Evolutionary conservation across 352 stramenopile species (phyloP).

Genomic region (Globisporangium apiculatum): DNA sequence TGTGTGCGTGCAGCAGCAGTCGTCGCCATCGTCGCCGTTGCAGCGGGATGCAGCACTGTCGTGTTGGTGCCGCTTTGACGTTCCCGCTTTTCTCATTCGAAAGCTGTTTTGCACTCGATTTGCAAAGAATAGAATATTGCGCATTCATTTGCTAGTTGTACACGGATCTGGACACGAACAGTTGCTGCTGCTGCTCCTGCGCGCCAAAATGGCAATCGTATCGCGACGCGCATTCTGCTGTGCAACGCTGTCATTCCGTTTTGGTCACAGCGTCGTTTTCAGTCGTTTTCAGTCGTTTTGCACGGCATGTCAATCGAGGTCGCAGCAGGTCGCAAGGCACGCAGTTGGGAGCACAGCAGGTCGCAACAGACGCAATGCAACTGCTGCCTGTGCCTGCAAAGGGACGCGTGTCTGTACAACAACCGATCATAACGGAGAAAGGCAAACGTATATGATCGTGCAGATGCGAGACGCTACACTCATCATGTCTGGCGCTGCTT

Average conservation of each 20-base stretch:
- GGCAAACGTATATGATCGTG: too few relatives aligned
- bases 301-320: too few relatives aligned
- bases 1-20: neutral
- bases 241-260: neutral
- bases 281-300: too few relatives aligned
- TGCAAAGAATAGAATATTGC: neutral
- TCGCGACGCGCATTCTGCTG: neutral
- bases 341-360: too few relatives aligned
- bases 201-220: neutral
- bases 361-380: too few relatives aligned
- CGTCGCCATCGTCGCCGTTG: neutral
- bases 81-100: conserved; percentile 1
- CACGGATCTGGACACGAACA: neutral
- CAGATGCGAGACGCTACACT: too few relatives aligned
- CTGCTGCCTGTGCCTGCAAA: too few relatives aligned
- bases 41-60: neutral
- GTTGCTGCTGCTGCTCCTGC: neutral
- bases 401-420: too few relatives aligned
- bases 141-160: neutral
- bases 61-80: neutral
- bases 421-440: too few relatives aligned
- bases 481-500: conserved; percentile 79
- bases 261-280: neutral
- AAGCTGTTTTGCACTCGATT: neutral
- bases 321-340: too few relatives aligned